Evolutionary conservation across 148 eudicot species (phyloP), one percentile per base, ranked within the genome.

Genomic region (Nepenthes mirabilis): DNA sequence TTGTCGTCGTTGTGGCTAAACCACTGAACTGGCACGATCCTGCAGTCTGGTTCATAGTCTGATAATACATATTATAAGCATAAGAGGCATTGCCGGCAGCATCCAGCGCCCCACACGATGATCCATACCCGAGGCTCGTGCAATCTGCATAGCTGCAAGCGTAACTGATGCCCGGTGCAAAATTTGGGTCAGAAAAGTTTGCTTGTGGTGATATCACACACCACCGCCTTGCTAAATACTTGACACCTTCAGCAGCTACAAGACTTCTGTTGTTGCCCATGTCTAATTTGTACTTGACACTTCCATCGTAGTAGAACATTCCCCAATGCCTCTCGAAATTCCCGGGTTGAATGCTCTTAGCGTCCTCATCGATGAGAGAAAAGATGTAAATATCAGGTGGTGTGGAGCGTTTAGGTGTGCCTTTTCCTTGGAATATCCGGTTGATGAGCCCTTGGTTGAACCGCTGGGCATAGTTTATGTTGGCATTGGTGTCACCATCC

Each of bases 281-380:
- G 40, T 67, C 56, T n/a, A 94, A 58, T 1, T 70, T 75, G 69
- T 89, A 94, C 61, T 94, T 94, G 11, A 81, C 14, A 1, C 70
- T 45, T 9, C 97, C 99, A 57, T 94, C 99, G 14, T 58, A 89
- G 69, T 81, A 40, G 37, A 94, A 94, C 45, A 94, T 61, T 0
- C 99, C 97, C 97, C 99, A 93, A 47, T 93, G 99, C 55, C 97
- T 70, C 80, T 93, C 99, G 5, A 93, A 93, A 47, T 83, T 93
- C 2, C 99, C 99, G 0, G 97, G 99, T 1, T 77, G 76, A 3
- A 82, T 68, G 80, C 90, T 84, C 78, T 93, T 93, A 6, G 81
- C 81, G 57, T 89, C 97, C 59, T 93, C 97, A 2, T 93, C 99
- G 1, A 86, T 70, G 2, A 93, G 70, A 0, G 80, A 75, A 47